Conservation (phyloP, 2,329 filamentous ascomycete species). For the Diaporthe vaccinii region DNA sequence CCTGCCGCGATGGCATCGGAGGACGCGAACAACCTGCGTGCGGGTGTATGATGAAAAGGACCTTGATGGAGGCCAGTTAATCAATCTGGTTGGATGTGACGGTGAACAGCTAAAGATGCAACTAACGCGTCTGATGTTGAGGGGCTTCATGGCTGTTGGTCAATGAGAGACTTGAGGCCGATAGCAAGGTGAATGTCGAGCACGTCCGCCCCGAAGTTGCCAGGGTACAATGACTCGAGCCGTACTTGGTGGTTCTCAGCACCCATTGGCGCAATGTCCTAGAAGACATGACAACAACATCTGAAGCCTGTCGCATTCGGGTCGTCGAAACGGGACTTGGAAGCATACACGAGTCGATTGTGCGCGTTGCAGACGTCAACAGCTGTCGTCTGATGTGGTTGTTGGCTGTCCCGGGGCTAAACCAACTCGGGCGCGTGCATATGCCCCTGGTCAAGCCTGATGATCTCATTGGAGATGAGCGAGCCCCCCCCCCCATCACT, state of each 20-base stretch:
- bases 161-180: not conserved
- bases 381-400: not conserved
- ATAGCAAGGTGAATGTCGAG: not conserved
- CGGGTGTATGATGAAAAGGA: constrained; percentile 24
- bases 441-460: not conserved
- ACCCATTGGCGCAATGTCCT: not conserved
- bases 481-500: too few relatives aligned
- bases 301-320: not conserved
- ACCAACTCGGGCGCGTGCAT: not conserved
- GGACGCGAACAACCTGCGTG: not conserved
- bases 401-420: not conserved
- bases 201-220: not conserved
- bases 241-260: not conserved
- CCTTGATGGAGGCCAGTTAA: not conserved
- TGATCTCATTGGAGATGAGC: too few relatives aligned
- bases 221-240: too few relatives aligned
- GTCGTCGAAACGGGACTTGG: not conserved
- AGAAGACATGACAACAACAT: not conserved
- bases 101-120: fast-evolving
- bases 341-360: too few relatives aligned
- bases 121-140: not conserved
- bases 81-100: not conserved
- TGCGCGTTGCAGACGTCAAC: not conserved
- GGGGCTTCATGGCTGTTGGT: not conserved
- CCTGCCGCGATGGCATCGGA: not conserved